These are phyloP conservation scores for Argentina anserina DNA, from an alignment of 306 rosid genomes.

Conservation along the genomic window DNA sequence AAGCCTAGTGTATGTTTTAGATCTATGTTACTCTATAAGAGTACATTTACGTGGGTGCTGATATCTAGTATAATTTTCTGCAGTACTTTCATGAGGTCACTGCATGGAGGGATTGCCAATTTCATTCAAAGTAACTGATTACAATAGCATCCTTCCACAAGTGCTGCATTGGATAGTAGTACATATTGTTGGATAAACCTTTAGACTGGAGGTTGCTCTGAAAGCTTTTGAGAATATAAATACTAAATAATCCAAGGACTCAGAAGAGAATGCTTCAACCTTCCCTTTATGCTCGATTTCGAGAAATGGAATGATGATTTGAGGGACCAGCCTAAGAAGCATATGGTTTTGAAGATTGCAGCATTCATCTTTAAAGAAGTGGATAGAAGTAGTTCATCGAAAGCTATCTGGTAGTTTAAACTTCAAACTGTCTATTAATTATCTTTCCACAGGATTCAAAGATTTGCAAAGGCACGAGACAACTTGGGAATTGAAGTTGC, in stretches of 20 bases:
- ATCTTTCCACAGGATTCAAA: neutral
- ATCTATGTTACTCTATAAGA: slow-evolving; percentile 27
- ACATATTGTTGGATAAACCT: slow-evolving; percentile 29
- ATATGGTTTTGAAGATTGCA: slow-evolving; percentile 1
- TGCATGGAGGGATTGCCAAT: slow-evolving; percentile 48
- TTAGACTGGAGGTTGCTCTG: slow-evolving; percentile 29
- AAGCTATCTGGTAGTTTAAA: slow-evolving; percentile 13
- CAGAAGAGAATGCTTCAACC: slow-evolving; percentile 19
- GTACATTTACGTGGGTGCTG: slow-evolving; percentile 41
- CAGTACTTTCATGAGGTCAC: slow-evolving; percentile 45
- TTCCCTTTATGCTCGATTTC: slow-evolving; percentile 3
- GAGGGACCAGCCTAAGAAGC: slow-evolving; percentile 2
- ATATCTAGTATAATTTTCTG: slow-evolving; percentile 47
- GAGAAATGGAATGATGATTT: neutral
- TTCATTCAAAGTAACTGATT: slow-evolving; percentile 36
- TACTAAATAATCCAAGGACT: slow-evolving; percentile 17
- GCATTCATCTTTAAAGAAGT: neutral
- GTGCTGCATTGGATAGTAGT: slow-evolving; percentile 34
- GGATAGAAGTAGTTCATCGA: slow-evolving; percentile 9
- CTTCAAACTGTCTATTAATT: neutral
- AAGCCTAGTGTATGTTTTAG: slow-evolving; percentile 24
- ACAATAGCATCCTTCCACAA: slow-evolving; percentile 36
- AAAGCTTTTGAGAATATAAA: slow-evolving; percentile 27
- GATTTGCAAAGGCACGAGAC: neutral
- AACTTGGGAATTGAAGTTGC: neutral